Evolutionary conservation across 495 filamentous ascomycete species (phyloP).

Genomic region (Tuber brumale): DNA sequence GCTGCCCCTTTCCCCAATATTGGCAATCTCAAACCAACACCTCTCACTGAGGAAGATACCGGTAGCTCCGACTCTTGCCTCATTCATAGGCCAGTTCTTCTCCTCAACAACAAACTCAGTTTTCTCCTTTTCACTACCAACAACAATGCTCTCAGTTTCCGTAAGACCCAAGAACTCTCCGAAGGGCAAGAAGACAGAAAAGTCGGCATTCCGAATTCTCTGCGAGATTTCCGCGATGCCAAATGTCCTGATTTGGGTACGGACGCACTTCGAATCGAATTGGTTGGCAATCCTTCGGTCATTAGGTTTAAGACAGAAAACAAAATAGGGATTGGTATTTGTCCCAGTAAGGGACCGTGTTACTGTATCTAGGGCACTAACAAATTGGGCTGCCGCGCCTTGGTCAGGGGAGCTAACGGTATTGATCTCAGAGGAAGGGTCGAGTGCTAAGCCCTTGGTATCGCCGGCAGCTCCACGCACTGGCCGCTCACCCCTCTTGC

Average conservation of each 20-base stretch:
- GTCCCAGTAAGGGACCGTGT: constrained; percentile 71
- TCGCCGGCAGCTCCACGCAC: constrained; percentile 44
- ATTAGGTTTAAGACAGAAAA: constrained; percentile 96
- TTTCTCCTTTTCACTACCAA: constrained; percentile 90
- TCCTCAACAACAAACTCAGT: constrained; percentile 82
- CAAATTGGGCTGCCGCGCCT: constrained; percentile 86
- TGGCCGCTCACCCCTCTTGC: constrained; percentile 55
- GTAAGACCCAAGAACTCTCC: constrained; percentile 87
- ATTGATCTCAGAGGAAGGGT: constrained; percentile 40
- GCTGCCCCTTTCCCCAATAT: constrained; percentile 57
- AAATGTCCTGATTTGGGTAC: constrained; percentile 87
- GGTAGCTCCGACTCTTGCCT: constrained; percentile 82
- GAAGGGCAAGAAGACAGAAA: constrained; percentile 91
- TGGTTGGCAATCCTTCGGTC: constrained; percentile 96
- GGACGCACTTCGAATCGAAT: constrained; percentile 96
- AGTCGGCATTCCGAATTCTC: constrained; percentile 82
- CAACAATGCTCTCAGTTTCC: constrained; percentile 71
- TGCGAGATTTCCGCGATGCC: constrained; percentile 97
- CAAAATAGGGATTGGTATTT: constrained; percentile 85
- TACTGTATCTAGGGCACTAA: constrained; percentile 81
- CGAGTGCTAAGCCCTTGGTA: constrained; percentile 26
- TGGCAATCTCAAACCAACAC: constrained; percentile 85
- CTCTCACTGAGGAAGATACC: constrained; percentile 93
- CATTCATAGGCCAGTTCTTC: constrained; percentile 82
- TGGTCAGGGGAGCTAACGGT: constrained; percentile 51